Percentiles rank a stretch among this genome's conserved stretches.
Conservation (phyloP, 352 stramenopile species). For the Phytophthora tentaculata region DNA sequence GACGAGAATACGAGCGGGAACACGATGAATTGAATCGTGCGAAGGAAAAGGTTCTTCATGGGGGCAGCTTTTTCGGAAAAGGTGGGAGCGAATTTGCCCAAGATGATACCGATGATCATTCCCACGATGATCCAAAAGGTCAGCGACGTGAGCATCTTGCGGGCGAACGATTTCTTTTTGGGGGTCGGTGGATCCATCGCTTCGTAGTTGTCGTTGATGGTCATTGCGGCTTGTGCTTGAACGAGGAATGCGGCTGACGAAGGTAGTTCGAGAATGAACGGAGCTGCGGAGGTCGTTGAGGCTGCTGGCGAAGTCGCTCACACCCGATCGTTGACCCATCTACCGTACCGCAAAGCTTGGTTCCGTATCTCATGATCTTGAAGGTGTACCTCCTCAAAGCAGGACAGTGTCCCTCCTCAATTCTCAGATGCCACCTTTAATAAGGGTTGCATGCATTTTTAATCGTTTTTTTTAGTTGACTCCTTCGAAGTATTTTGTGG, state of each 20-base stretch:
- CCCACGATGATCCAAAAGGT: conserved; percentile 66
- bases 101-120: conserved; percentile 52
- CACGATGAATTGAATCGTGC: conserved; percentile 64
- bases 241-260: background rate
- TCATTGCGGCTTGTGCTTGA: background rate
- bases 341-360: conserved; percentile 3
- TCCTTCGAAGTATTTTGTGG: no score
- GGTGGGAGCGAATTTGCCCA: conserved; percentile 50
- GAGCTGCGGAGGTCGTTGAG: background rate
- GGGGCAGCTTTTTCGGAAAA: conserved; percentile 59
- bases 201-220: conserved; percentile 28
- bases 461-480: no score
- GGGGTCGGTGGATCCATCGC: conserved; percentile 31
- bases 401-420: background rate
- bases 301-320: background rate
- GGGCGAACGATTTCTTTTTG: conserved; percentile 36
- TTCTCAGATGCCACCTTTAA: background rate
- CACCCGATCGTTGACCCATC: conserved; percentile 8
- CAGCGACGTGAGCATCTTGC: conserved; percentile 54
- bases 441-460: background rate
- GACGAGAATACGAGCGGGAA: conserved; percentile 73
- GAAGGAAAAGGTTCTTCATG: conserved; percentile 63
- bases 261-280: conserved; percentile 6
- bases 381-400: conserved; percentile 9
- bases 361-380: conserved; percentile 6